Conservation (phyloP, 1,284 basidiomycete species). For the Meira miltonrushii region DNA sequence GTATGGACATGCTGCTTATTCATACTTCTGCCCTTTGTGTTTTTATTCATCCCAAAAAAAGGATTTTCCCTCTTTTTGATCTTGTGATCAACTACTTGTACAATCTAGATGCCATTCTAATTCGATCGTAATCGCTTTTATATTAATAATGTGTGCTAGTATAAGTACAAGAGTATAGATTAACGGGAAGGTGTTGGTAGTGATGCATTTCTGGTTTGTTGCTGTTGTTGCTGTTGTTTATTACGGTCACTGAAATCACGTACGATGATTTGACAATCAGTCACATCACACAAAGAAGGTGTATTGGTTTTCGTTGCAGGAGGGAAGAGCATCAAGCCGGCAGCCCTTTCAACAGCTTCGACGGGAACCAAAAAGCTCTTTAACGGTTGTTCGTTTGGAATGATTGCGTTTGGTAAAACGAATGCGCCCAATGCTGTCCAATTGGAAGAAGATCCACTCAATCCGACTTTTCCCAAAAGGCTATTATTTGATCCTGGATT, state of each 20-base stretch:
- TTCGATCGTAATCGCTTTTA: too few relatives aligned
- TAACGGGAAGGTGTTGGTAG: neutral
- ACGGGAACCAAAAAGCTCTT: conserved; percentile 57
- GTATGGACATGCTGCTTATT: too few relatives aligned
- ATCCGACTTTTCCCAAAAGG: conserved; percentile 1
- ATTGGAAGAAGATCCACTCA: conserved; percentile 16
- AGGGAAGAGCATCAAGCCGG: conserved; percentile 83
- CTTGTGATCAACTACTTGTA: too few relatives aligned
- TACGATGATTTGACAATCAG: conserved; percentile 42
- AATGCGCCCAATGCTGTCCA: conserved; percentile 40
- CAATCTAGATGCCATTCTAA: too few relatives aligned
- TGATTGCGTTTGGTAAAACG: conserved; percentile 50
- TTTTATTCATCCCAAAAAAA: too few relatives aligned
- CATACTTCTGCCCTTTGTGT: too few relatives aligned
- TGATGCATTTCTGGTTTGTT: neutral
- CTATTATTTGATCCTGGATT: neutral
- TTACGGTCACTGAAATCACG: conserved; percentile 30
- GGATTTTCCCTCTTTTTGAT: too few relatives aligned
- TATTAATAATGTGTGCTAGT: neutral
- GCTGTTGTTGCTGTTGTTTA: conserved; percentile 6
- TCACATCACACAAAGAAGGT: conserved; percentile 70
- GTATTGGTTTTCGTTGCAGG: conserved; percentile 72
- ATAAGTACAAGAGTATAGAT: neutral
- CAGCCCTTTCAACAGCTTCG: conserved; percentile 82
- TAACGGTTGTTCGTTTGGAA: conserved; percentile 45